A percentile compares a stretch with the other conserved stretches of the same genome.
phyloP scores from a whole-genome alignment of 306 rosid genomes.

The Mucuna pruriens region DNA sequence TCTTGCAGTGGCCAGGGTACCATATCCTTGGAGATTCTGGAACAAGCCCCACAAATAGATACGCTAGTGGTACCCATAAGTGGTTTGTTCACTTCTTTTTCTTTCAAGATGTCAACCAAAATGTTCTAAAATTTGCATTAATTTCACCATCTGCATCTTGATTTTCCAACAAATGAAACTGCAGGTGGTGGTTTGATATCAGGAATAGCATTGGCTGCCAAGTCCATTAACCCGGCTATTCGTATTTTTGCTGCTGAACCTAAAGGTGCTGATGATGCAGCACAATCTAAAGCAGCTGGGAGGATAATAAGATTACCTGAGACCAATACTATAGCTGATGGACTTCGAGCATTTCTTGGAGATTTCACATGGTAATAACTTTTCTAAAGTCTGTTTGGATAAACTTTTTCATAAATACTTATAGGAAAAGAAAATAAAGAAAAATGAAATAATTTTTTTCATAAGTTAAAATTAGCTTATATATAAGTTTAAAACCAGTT shows the following conservation, averaged over 20 bases:
- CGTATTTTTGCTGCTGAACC: constrained; percentile 90
- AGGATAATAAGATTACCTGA: constrained; percentile 68
- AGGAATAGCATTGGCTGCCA: constrained; percentile 94
- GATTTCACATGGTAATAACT: constrained; percentile 76
- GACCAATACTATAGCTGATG: constrained; percentile 89
- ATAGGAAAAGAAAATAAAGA: no score
- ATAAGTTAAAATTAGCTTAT: no score
- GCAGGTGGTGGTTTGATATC: constrained; percentile 92
- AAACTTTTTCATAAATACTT: no score
- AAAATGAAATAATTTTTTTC: no score
- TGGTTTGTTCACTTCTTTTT: constrained; percentile 57
- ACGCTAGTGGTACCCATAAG: constrained; percentile 80
- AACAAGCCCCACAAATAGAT: constrained; percentile 80
- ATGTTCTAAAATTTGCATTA: not conserved
- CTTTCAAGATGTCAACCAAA: constrained; percentile 14
- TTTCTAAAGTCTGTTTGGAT: no score
- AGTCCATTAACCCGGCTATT: constrained; percentile 74
- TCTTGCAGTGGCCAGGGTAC: constrained; percentile 97
- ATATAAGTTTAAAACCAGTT: no score
- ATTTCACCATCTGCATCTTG: not conserved
- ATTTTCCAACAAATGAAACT: constrained; percentile 37
- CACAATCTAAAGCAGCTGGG: constrained; percentile 88
- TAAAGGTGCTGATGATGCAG: constrained; percentile 89
- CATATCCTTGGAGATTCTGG: constrained; percentile 80
- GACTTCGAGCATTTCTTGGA: constrained; percentile 88